Percentiles rank a stretch among this genome's conserved stretches.
These are phyloP conservation scores for Colletotrichum sp. DNA, from an alignment of 2,329 filamentous ascomycete species.

Conservation along the genomic window DNA sequence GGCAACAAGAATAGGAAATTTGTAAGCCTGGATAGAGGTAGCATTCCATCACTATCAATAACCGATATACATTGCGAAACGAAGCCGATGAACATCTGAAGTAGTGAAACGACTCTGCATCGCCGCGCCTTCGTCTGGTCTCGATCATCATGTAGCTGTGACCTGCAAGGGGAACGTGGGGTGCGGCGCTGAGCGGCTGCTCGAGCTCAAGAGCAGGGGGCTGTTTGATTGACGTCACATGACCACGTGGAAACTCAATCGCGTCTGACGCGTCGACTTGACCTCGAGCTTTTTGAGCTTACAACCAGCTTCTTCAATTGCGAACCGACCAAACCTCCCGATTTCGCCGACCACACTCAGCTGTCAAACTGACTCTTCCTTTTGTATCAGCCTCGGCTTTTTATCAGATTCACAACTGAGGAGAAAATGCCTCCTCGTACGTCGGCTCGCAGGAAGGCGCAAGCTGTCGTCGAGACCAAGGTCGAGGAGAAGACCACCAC, in stretches of 20 bases:
- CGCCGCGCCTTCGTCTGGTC: neutral
- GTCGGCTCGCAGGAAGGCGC: constrained; percentile 35
- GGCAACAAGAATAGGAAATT: neutral
- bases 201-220: neutral
- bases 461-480: constrained; percentile 27
- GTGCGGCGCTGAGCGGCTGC: neutral
- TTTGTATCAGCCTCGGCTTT: neutral
- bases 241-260: constrained; percentile 1
- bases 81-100: neutral
- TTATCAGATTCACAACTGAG: neutral
- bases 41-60: neutral
- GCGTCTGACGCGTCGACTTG: constrained; percentile 6
- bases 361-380: rapidly evolving
- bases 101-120: neutral
- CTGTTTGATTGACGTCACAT: constrained; percentile 7
- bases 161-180: neutral
- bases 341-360: rapidly evolving
- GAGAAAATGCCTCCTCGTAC: constrained; percentile 35
- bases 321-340: neutral
- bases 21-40: neutral
- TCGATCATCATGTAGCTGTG: neutral
- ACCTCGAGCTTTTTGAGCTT: neutral
- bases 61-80: neutral
- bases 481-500: constrained; percentile 24
- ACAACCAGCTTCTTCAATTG: neutral